These are phyloP conservation scores for Metschnikowia baotianmanensis DNA, from an alignment of 805 yeast genomes.

Conservation along the genomic window DNA sequence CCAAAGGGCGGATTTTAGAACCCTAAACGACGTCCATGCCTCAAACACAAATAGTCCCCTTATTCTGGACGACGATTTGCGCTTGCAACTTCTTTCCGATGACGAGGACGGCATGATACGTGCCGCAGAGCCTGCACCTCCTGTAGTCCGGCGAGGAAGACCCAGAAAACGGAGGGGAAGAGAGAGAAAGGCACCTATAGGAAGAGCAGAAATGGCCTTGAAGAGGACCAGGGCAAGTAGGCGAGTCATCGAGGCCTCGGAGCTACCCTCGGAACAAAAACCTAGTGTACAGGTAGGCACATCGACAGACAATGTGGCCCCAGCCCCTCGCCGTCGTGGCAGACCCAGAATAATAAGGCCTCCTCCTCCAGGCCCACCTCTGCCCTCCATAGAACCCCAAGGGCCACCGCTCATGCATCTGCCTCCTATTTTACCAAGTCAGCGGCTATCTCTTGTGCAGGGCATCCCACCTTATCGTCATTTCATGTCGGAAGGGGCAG, in stretches of 20 bases:
- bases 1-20: constrained; percentile 18
- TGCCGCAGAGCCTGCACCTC: background rate
- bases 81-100: constrained; percentile 7
- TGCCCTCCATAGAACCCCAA: constrained; percentile 6
- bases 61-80: constrained; percentile 17
- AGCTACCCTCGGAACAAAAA: constrained; percentile 6
- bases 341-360: background rate
- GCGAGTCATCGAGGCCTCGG: constrained; percentile 3
- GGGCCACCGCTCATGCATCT: constrained; percentile 15
- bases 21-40: constrained; percentile 10
- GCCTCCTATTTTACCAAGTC: constrained; percentile 20
- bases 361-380: constrained; percentile 1
- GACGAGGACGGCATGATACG: constrained; percentile 13
- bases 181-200: constrained; percentile 12
- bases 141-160: constrained; percentile 17
- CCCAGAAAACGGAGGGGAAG: constrained; percentile 18
- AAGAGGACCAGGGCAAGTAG: constrained; percentile 12
- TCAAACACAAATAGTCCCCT: constrained; percentile 15
- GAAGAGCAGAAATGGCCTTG: constrained; percentile 7
- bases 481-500: background rate
- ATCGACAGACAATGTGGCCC: background rate
- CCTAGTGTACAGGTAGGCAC: background rate
- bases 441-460: constrained; percentile 9
- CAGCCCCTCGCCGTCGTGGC: constrained; percentile 3
- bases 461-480: constrained; percentile 14